phyloP scores from a whole-genome alignment of 805 yeast species.

The Yamadazyma takamatsuzukensis region DNA sequence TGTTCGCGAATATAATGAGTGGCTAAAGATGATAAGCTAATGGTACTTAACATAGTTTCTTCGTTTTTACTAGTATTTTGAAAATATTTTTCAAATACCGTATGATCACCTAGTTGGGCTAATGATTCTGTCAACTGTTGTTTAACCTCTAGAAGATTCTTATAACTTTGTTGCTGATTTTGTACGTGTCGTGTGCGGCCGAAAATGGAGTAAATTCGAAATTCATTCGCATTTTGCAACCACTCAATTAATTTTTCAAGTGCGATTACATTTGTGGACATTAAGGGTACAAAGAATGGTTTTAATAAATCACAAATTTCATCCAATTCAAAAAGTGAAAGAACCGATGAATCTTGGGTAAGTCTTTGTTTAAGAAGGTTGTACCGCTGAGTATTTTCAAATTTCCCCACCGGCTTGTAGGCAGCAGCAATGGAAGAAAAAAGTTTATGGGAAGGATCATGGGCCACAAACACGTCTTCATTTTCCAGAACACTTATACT shows the following conservation, averaged over 20 bases:
- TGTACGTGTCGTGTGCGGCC: constrained; percentile 7
- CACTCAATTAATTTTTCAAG: constrained; percentile 18
- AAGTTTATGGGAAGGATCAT: constrained; percentile 19
- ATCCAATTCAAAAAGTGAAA: constrained; percentile 23
- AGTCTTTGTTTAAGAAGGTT: constrained; percentile 17
- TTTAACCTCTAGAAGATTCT: constrained; percentile 11
- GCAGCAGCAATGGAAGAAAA: constrained; percentile 23
- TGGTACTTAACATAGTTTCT: constrained; percentile 20
- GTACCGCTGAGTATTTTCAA: constrained; percentile 19
- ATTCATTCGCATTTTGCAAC: constrained; percentile 27
- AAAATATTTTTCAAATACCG: constrained; percentile 8
- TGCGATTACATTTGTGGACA: constrained; percentile 15
- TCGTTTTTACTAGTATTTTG: constrained; percentile 15
- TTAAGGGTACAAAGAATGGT: constrained; percentile 13
- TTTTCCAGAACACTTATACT: constrained; percentile 3
- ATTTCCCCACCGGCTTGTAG: constrained; percentile 27
- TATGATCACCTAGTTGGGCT: constrained; percentile 7
- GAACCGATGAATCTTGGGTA: constrained; percentile 11
- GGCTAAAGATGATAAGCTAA: constrained; percentile 22
- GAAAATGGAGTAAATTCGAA: constrained; percentile 18
- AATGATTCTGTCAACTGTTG: constrained; percentile 8
- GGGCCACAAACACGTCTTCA: constrained; percentile 2
- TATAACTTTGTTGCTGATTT: constrained; percentile 15
- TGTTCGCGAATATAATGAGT: constrained; percentile 7
- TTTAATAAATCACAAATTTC: constrained; percentile 18